Evolutionary conservation across 768 basidiomycete genomes (phyloP).

Genomic region (Tephrocybe sp.): DNA sequence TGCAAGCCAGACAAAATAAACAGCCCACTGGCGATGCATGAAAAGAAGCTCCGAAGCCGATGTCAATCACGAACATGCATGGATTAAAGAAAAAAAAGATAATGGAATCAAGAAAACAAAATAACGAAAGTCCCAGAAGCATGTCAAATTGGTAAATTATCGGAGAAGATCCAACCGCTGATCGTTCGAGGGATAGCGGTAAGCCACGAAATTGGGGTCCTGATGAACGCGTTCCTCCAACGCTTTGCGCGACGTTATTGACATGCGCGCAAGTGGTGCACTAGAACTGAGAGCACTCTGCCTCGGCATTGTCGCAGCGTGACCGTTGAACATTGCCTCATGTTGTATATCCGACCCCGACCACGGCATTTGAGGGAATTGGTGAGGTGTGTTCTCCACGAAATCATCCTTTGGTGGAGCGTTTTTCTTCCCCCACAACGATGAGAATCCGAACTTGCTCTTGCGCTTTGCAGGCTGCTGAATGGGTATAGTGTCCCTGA

Average conservation of each 20-base stretch:
- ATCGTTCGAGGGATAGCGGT: conserved; percentile 81
- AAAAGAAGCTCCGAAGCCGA: conserved; percentile 1
- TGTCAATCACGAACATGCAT: not conserved
- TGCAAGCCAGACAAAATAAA: conserved; percentile 7
- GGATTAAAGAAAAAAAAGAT: not conserved
- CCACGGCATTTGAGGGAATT: conserved; percentile 46
- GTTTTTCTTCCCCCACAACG: conserved; percentile 60
- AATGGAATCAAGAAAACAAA: not conserved
- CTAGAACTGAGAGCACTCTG: conserved; percentile 44
- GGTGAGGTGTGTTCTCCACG: conserved; percentile 33
- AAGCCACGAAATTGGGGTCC: conserved; percentile 81
- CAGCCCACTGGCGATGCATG: not conserved
- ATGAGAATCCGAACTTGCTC: conserved; percentile 68
- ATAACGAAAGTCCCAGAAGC: not conserved
- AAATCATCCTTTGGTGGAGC: conserved; percentile 30
- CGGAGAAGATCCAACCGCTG: conserved; percentile 64
- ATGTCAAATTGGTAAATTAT: conserved; percentile 19
- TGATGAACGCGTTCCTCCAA: conserved; percentile 82
- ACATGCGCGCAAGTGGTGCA: conserved; percentile 49
- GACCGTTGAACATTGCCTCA: conserved; percentile 39
- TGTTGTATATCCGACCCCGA: conserved; percentile 50
- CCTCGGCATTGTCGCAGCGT: conserved; percentile 48
- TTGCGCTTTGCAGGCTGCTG: conserved; percentile 51
- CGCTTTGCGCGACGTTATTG: conserved; percentile 64
- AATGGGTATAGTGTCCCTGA: conserved; percentile 24